phyloP scores from a whole-genome alignment of 129 eudicot species.

The Chrysanthemum seticuspe region DNA sequence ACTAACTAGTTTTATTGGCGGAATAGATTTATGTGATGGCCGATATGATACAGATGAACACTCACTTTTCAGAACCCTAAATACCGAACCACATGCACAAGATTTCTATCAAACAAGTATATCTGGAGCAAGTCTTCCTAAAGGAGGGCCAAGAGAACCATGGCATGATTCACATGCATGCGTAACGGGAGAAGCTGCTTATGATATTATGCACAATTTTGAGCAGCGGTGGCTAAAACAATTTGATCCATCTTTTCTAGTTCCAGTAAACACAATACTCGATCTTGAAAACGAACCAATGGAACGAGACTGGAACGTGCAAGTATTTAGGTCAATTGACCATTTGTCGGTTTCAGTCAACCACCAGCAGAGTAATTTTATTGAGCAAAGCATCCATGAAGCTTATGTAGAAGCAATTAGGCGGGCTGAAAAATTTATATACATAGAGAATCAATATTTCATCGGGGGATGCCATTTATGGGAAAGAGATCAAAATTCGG shows the following conservation, averaged over 20 bases:
- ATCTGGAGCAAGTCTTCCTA: constrained; percentile 66
- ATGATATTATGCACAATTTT: constrained; percentile 70
- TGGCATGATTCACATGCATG: constrained; percentile 97
- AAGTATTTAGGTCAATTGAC: constrained; percentile 88
- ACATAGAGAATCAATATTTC: constrained; percentile 92
- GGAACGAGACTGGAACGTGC: constrained; percentile 71
- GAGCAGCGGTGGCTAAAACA: constrained; percentile 95
- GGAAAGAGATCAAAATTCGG: constrained; percentile 72
- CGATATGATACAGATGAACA: constrained; percentile 89
- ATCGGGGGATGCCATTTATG: constrained; percentile 91
- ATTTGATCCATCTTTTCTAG: constrained; percentile 53
- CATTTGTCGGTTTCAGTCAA: constrained; percentile 61
- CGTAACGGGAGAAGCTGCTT: constrained; percentile 72
- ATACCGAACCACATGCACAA: constrained; percentile 64
- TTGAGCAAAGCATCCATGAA: constrained; percentile 76
- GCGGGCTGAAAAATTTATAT: constrained; percentile 82
- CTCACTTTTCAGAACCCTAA: constrained; percentile 67
- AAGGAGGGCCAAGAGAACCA: constrained; percentile 96
- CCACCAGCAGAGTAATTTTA: constrained; percentile 37
- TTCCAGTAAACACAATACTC: constrained; percentile 42
- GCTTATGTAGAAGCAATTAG: constrained; percentile 93
- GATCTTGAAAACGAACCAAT: constrained; percentile 36
- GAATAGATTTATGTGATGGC: constrained; percentile 87
- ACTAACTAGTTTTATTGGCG: constrained; percentile 73
- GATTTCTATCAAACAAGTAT: constrained; percentile 88